phyloP scores from a whole-genome alignment of 2,329 filamentous ascomycete species.

The Penicillium sp. region DNA sequence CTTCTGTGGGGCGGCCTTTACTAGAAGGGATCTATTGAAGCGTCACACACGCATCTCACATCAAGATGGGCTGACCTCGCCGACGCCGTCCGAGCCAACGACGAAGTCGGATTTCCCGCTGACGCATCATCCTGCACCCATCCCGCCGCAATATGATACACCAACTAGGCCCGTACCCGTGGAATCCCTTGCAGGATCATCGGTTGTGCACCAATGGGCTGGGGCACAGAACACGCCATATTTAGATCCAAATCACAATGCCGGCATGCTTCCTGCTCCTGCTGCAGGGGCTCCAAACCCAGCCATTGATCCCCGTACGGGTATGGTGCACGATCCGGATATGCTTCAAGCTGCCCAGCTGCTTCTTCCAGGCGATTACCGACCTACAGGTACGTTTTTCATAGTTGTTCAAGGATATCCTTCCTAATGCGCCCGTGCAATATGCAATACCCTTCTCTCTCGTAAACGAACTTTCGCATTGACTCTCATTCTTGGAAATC shows the following conservation, averaged over 20 bases:
- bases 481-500: background rate
- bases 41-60: constrained; percentile 35
- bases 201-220: constrained; percentile 29
- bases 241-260: constrained; percentile 22
- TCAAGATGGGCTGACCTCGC: constrained; percentile 31
- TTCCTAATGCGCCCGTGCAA: background rate
- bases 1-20: constrained; percentile 38
- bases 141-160: constrained; percentile 23
- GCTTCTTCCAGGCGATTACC: constrained; percentile 32
- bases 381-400: constrained; percentile 21
- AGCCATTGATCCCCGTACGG: constrained; percentile 19
- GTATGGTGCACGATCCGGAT: constrained; percentile 32
- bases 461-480: no score
- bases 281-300: constrained; percentile 12
- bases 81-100: constrained; percentile 27
- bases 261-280: constrained; percentile 21
- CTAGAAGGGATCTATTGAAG: constrained; percentile 36
- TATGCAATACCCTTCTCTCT: background rate
- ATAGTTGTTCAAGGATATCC: background rate
- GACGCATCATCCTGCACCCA: constrained; percentile 16
- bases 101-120: constrained; percentile 20
- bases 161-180: constrained; percentile 21
- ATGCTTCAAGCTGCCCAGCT: constrained; percentile 42
- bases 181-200: constrained; percentile 23
- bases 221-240: constrained; percentile 27